Evolutionary conservation across 441 rosid genomes (phyloP), one percentile per base, ranked within the genome.

Genomic region (Melastoma candidum): DNA sequence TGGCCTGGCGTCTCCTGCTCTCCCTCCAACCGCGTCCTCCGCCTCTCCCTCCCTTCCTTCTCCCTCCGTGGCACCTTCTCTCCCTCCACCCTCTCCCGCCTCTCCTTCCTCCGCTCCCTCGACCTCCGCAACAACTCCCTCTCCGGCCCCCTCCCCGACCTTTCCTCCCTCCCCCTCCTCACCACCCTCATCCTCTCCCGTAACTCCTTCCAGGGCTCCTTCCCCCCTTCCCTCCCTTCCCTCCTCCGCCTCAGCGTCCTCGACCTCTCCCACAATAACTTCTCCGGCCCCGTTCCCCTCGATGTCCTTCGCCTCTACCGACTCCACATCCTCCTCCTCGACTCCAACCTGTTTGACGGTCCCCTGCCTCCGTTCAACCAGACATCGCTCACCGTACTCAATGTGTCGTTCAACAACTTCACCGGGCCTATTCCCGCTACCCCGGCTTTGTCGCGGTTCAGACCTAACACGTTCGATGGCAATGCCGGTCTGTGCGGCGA

Each of bases 1-100:
- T 90, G 97, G 95, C 90, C 58, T n/a, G 97, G 97, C 53, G 87
- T 82, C 41, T 75, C 76, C 26, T 90, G 97, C 58, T 63, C 64
- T 27, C 89, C 36, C 7, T 29, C 84, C 48, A 85, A 89, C 60
- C 87, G 95, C 1, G 89, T 90, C 27, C 82, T 84, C 46, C 81
- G 89, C 41, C 59, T 79, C 67, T 48, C 67, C 26, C 79, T 84
- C 32, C 71, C 61, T 7, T 59, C 72, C 26, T 65, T 54, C 56
- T 77, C 75, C 24, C 81, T 90, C 52, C 78, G 78, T 0, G 95
- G 97, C 47, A 12, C 27, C 43, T 68, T 90, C 57, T 63, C 92
- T 2, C 70, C 87, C 13, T 58, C 64, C 60, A 74, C 84, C 32
- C 77, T 90, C 50, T 63, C 71, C 46, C 87, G 80, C 27, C 97